Evolutionary conservation across 305 asterid species (phyloP).

Genomic region (Fraxinus sp.): DNA sequence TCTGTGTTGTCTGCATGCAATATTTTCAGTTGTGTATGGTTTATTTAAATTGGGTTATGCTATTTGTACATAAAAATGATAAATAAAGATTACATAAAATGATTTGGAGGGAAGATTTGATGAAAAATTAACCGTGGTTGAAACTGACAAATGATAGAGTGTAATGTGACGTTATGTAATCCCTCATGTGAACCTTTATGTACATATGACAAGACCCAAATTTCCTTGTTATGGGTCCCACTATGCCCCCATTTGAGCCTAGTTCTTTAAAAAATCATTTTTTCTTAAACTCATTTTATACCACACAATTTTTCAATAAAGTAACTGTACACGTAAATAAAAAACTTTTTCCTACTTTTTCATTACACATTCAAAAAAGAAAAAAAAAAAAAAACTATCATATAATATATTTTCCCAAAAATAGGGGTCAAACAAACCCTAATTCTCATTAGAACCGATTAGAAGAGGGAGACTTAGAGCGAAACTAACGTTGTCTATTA

Average conservation of each 20-base stretch:
- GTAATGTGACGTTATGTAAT: too few relatives aligned
- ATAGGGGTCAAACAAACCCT: not conserved
- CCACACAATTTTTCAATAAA: not conserved
- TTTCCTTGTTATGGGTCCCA: not conserved
- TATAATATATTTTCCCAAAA: not conserved
- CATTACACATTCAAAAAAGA: not conserved
- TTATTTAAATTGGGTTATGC: not conserved
- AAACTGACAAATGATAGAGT: too few relatives aligned
- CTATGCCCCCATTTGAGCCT: not conserved
- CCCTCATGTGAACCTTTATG: too few relatives aligned
- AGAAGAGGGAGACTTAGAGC: not conserved
- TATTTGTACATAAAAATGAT: too few relatives aligned
- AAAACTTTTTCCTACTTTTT: too few relatives aligned
- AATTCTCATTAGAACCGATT: not conserved
- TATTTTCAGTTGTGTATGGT: constrained; percentile 26
- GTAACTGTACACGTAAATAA: not conserved
- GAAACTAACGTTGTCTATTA: not conserved
- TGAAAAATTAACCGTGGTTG: too few relatives aligned
- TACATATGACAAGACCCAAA: not conserved
- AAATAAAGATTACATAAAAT: too few relatives aligned
- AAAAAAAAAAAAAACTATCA: not conserved
- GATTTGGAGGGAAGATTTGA: too few relatives aligned
- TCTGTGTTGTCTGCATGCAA: constrained; percentile 41
- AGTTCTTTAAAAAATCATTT: not conserved
- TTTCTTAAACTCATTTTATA: not conserved